Evolutionary conservation across 2,329 filamentous ascomycete species (phyloP).

Genomic region (Fusarium falciforme): DNA sequence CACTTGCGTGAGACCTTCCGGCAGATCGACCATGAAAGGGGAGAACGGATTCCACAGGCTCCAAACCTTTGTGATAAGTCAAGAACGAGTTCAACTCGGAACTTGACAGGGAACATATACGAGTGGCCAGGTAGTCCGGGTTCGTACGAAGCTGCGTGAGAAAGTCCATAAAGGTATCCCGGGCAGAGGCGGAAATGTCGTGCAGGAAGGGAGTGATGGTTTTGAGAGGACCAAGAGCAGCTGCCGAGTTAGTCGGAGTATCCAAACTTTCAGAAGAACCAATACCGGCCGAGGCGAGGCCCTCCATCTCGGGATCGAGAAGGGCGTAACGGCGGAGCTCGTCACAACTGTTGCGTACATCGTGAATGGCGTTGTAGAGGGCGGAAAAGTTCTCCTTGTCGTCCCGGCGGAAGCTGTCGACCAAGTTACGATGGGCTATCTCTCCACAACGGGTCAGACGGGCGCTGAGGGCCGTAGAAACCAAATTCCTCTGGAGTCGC

Average conservation of each 20-base stretch:
- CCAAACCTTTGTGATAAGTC: conserved; percentile 80
- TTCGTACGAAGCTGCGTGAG: conserved; percentile 86
- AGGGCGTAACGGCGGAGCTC: conserved; percentile 77
- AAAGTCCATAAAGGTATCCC: conserved; percentile 82
- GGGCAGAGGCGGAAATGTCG: conserved; percentile 79
- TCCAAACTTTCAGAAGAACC: conserved; percentile 63
- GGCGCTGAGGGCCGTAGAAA: conserved; percentile 79
- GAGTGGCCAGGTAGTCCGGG: conserved; percentile 86
- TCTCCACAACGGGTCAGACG: conserved; percentile 81
- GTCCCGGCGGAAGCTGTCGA: conserved; percentile 81
- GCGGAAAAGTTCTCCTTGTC: conserved; percentile 82
- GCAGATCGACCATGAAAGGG: conserved; percentile 71
- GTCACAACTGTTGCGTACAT: conserved; percentile 82
- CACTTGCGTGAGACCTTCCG: conserved; percentile 57
- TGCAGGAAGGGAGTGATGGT: conserved; percentile 70
- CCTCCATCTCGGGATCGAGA: conserved; percentile 78
- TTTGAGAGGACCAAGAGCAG: conserved; percentile 51
- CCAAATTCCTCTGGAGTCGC: conserved; percentile 78
- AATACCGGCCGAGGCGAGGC: conserved; percentile 56
- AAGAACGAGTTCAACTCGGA: conserved; percentile 83
- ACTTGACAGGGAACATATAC: conserved; percentile 80
- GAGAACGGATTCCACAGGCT: conserved; percentile 85
- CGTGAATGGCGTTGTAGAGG: conserved; percentile 81
- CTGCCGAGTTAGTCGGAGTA: conserved; percentile 56
- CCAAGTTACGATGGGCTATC: conserved; percentile 78